Conservation (phyloP, 768 basidiomycete species). For the Lentinula sp. region DNA sequence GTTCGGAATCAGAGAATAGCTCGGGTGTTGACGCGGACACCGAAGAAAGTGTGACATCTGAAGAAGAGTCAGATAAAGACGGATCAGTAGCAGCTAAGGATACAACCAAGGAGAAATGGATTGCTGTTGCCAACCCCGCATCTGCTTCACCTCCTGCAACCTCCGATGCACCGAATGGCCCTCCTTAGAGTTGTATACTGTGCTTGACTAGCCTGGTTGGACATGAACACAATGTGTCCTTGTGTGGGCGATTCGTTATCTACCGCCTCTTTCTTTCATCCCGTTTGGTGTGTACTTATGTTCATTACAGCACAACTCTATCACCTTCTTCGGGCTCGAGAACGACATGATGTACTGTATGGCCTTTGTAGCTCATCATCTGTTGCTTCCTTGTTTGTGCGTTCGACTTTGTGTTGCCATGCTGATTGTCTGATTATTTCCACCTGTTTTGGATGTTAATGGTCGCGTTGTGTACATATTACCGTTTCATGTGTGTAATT, state of each 20-base stretch:
- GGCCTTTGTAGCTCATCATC: conserved; percentile 7
- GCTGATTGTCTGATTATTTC: conserved; percentile 13
- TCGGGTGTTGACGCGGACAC: conserved; percentile 67
- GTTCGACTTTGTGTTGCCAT: conserved; percentile 12
- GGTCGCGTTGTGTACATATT: not conserved
- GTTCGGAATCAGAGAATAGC: conserved; percentile 55
- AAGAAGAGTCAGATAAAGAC: conserved; percentile 51
- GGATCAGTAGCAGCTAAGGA: conserved; percentile 20
- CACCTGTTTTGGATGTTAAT: not conserved
- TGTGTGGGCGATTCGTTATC: not conserved
- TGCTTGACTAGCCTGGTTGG: too few species aligned
- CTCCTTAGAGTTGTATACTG: too few species aligned
- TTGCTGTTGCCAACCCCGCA: conserved; percentile 51
- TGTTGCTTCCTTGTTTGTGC: conserved; percentile 11
- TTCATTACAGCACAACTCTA: not conserved
- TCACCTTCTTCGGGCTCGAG: not conserved
- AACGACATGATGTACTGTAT: not conserved
- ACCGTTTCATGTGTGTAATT: not conserved
- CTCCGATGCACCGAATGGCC: not conserved
- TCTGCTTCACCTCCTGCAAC: conserved; percentile 3
- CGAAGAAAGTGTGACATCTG: conserved; percentile 72
- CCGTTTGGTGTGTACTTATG: not conserved
- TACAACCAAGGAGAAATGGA: conserved; percentile 62
- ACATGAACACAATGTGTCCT: not conserved
- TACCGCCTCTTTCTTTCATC: not conserved